Base-by-base conservation (phyloP, 345 rosid genomes). In the Noccaea bulbosa region DNA sequence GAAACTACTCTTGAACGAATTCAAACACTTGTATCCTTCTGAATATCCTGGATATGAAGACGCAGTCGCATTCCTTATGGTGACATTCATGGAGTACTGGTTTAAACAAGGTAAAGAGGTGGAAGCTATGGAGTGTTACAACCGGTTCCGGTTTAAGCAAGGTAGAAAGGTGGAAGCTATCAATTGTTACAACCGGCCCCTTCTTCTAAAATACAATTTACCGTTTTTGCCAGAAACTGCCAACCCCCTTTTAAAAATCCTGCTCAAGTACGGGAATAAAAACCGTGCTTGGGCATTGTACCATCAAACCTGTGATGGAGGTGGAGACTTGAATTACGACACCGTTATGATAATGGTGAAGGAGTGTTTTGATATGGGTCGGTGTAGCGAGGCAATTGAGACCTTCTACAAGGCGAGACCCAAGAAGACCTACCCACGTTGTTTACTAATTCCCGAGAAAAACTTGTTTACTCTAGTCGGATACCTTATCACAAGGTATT, bases 101-200 rank as follows among this genome's bases (percentile, higher is more conserved):
- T 52, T 52, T 12, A 52, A 51, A 16, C 56, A 51, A 51, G 56
- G 56, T 24, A 51, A 51, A 1, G 56, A 51, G 34, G 8, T 11
- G 34, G 56, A 51, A 51, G 56, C 56, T 51, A 27, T 51, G 56
- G 34, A 51, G 56, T 51, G 56, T 30, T 51, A 51, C 48, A 8
- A 14, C 8, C 48, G 9, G 20, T 7, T n/a, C n/a, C n/a, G n/a
- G n/a, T n/a, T n/a, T n/a, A n/a, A 14, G 49, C 49, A 14, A 45
- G 57, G 57, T 27, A 52, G 27, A 1, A 37, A 52, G 35, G 9
- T 11, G 35, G 57, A 52, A 52, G 57, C 57, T 52, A 27, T 52
- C 37, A 15, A 52, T 37, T 52, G 57, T 32, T 27, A 52, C 49
- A 9, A 15, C 9, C 49, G 4, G 20, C 3, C 15, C 2, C 24